Evolutionary conservation across 768 basidiomycete genomes (phyloP).

Genomic region (Kwoniella botswanensis): DNA sequence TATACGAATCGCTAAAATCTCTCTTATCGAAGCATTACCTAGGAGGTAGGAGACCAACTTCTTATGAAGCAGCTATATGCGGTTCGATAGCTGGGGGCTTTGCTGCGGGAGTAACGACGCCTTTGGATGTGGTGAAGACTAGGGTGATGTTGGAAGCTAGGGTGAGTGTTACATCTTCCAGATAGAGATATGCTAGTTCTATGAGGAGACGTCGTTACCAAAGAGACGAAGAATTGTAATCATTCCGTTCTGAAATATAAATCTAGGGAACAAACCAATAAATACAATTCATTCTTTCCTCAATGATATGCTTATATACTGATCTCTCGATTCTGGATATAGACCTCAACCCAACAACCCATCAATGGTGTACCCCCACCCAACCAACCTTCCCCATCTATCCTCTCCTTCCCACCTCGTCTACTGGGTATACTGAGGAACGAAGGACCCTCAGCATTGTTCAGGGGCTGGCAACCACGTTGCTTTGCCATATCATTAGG

Average conservation of each 20-base stretch:
- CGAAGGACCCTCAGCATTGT: conserved; percentile 78
- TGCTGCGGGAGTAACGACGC: conserved; percentile 88
- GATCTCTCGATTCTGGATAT: background rate
- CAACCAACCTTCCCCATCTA: conserved; percentile 41
- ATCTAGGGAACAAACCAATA: background rate
- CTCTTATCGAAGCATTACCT: conserved; percentile 65
- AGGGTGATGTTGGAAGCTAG: conserved; percentile 92
- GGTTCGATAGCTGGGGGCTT: conserved; percentile 89
- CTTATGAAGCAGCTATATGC: conserved; percentile 70
- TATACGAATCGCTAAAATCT: conserved; percentile 86
- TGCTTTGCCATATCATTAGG: conserved; percentile 96
- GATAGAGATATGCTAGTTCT: no score
- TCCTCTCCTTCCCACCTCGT: conserved; percentile 66
- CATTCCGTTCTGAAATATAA: no score
- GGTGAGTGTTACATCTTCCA: conserved; percentile 61
- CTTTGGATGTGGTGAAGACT: conserved; percentile 95
- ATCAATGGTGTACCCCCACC: conserved; percentile 15
- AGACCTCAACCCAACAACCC: conserved; percentile 6
- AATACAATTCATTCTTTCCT: no score
- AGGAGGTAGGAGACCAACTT: conserved; percentile 63
- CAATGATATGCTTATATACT: background rate
- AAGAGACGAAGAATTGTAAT: no score
- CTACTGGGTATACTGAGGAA: conserved; percentile 69
- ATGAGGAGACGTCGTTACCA: no score
- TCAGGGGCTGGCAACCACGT: conserved; percentile 84